These are phyloP conservation scores for Pseudoperonospora humuli DNA, from an alignment of 352 stramenopile species.

Conservation along the genomic window DNA sequence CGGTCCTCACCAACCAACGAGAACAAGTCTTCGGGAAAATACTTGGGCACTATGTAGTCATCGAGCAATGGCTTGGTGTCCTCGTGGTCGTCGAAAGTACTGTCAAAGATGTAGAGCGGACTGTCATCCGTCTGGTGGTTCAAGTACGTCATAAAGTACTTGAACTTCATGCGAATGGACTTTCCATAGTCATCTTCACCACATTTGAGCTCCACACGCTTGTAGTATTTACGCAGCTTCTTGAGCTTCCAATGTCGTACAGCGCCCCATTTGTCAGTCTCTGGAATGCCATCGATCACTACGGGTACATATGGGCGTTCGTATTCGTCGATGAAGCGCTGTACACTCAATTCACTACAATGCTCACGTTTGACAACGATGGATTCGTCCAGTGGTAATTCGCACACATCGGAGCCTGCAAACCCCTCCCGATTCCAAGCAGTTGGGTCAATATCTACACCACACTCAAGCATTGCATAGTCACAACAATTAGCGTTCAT, in stretches of 20 bases:
- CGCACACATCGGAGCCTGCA: conserved; percentile 69
- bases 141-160: conserved; percentile 73
- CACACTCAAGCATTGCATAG: neutral
- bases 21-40: conserved; percentile 82
- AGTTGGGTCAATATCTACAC: conserved; percentile 56
- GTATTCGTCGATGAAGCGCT: conserved; percentile 83
- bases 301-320: conserved; percentile 65
- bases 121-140: conserved; percentile 78
- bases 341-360: conserved; percentile 62
- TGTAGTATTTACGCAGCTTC: conserved; percentile 69
- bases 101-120: conserved; percentile 97
- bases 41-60: conserved; percentile 75
- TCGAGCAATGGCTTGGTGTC: conserved; percentile 66
- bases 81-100: conserved; percentile 84
- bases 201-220: conserved; percentile 69
- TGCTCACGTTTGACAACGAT: conserved; percentile 64
- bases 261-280: conserved; percentile 65
- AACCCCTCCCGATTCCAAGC: conserved; percentile 74
- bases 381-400: conserved; percentile 59
- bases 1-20: conserved; percentile 70
- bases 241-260: conserved; percentile 72
- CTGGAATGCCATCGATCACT: conserved; percentile 79
- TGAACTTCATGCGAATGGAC: conserved; percentile 75
- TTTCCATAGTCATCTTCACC: conserved; percentile 75
- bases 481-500: conserved; percentile 1